Evolutionary conservation across 441 rosid species (phyloP).

Genomic region (Theobroma grandiflorum): DNA sequence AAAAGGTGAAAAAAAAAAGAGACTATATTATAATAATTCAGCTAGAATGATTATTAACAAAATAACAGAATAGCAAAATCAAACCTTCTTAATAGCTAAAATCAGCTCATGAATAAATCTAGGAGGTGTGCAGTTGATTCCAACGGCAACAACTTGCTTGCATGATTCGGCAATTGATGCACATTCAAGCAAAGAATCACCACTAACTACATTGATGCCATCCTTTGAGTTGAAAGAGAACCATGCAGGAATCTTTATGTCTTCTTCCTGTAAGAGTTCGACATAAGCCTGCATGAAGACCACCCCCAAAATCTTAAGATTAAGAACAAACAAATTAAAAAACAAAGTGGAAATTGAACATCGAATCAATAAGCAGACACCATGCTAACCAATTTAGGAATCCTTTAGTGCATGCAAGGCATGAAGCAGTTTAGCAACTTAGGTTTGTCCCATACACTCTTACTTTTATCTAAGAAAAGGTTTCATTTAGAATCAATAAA

Average conservation of each 20-base stretch:
- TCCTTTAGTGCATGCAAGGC: neutral
- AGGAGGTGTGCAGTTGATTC: slow-evolving; percentile 96
- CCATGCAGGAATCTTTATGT: slow-evolving; percentile 79
- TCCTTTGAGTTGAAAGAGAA: slow-evolving; percentile 88
- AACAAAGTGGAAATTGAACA: neutral
- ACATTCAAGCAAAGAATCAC: slow-evolving; percentile 78
- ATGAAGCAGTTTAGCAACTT: neutral
- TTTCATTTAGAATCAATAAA: neutral
- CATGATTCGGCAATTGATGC: slow-evolving; percentile 73
- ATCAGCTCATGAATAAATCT: slow-evolving; percentile 75
- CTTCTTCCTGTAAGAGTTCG: slow-evolving; percentile 78
- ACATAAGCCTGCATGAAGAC: slow-evolving; percentile 64
- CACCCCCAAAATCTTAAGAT: neutral
- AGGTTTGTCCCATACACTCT: neutral
- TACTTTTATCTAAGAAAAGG: slow-evolving; percentile 14
- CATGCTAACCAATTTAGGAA: neutral
- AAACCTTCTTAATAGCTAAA: slow-evolving; percentile 63
- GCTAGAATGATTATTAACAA: neutral
- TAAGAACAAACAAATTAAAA: slow-evolving; percentile 7
- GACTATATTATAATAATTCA: neutral
- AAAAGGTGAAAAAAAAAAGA: neutral
- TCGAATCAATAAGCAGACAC: neutral
- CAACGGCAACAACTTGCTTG: slow-evolving; percentile 76
- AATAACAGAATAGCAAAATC: neutral
- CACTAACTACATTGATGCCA: slow-evolving; percentile 81